Evolutionary conservation across 495 filamentous ascomycete species (phyloP).

Genomic region (Cudoniella acicularis): DNA sequence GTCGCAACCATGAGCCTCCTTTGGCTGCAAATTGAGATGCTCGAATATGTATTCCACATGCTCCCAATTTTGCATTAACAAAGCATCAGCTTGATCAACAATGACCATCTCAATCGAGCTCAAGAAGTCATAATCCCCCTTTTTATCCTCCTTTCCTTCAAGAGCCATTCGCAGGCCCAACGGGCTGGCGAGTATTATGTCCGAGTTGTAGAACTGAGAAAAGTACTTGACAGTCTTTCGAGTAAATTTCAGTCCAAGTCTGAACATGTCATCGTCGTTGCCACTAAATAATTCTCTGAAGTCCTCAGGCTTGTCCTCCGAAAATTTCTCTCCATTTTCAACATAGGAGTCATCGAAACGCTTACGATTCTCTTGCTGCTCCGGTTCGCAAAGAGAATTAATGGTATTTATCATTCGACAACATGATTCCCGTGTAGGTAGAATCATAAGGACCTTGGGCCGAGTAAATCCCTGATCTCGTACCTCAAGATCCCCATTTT

Average conservation of each 20-base stretch:
- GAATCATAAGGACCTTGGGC: slow-evolving; percentile 84
- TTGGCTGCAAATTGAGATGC: slow-evolving; percentile 87
- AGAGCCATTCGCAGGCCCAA: slow-evolving; percentile 87
- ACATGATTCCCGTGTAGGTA: slow-evolving; percentile 83
- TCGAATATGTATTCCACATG: slow-evolving; percentile 87
- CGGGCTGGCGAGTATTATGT: slow-evolving; percentile 88
- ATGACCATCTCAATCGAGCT: slow-evolving; percentile 88
- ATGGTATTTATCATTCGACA: slow-evolving; percentile 73
- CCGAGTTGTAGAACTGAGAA: slow-evolving; percentile 91
- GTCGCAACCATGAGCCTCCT: slow-evolving; percentile 88
- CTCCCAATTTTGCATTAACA: slow-evolving; percentile 98
- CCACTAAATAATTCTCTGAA: slow-evolving; percentile 88
- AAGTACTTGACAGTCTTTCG: slow-evolving; percentile 94
- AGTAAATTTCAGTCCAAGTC: slow-evolving; percentile 89
- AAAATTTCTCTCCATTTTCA: slow-evolving; percentile 59
- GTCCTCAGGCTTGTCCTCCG: slow-evolving; percentile 74
- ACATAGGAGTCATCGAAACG: slow-evolving; percentile 81
- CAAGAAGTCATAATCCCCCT: slow-evolving; percentile 85
- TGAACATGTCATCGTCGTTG: slow-evolving; percentile 96
- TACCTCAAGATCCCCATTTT: slow-evolving; percentile 64
- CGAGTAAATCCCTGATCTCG: slow-evolving; percentile 95
- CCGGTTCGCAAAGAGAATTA: slow-evolving; percentile 65
- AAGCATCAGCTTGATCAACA: slow-evolving; percentile 86
- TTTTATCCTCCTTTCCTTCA: slow-evolving; percentile 71
- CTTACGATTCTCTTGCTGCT: slow-evolving; percentile 93